phyloP scores from a whole-genome alignment of 2,329 filamentous ascomycete genomes.

The Metarhizium album region DNA sequence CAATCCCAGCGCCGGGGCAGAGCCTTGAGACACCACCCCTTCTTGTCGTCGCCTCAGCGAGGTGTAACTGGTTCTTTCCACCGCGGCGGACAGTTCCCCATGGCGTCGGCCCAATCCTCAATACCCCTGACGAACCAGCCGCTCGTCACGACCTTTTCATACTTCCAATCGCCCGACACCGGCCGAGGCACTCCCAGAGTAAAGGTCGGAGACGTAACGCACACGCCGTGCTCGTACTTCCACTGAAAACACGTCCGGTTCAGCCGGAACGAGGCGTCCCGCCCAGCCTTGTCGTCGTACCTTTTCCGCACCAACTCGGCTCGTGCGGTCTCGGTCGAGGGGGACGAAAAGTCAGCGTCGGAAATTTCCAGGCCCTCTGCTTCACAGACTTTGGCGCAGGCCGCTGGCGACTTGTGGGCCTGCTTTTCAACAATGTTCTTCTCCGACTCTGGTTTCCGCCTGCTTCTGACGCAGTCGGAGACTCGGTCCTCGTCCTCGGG shows the following conservation, averaged over 20 bases:
- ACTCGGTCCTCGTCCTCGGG: conserved; percentile 25
- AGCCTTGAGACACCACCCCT: not conserved
- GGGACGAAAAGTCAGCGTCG: conserved; percentile 21
- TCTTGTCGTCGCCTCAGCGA: not conserved
- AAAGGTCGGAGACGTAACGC: conserved; percentile 32
- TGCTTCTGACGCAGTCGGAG: conserved; percentile 19
- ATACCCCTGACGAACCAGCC: conserved; percentile 38
- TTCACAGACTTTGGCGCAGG: conserved; percentile 40
- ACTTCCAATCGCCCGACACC: conserved; percentile 12
- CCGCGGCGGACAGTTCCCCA: conserved; percentile 30
- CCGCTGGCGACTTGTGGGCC: conserved; percentile 33
- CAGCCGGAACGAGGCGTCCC: conserved; percentile 16
- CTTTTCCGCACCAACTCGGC: conserved; percentile 17
- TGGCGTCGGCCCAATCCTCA: conserved; percentile 34
- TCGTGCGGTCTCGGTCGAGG: conserved; percentile 18
- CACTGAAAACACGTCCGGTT: conserved; percentile 35
- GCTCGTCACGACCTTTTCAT: conserved; percentile 23
- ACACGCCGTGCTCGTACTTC: conserved; percentile 32
- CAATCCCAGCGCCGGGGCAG: not conserved
- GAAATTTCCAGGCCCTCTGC: conserved; percentile 25
- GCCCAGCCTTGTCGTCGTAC: conserved; percentile 14
- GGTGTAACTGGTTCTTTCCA: conserved; percentile 23
- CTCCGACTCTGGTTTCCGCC: conserved; percentile 27
- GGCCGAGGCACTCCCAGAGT: conserved; percentile 29
- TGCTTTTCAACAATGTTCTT: conserved; percentile 31